A percentile compares a stretch with the other conserved stretches of the same genome.
These are phyloP conservation scores for Pseudogymnoascus sp. DNA, from an alignment of 2,329 filamentous ascomycete species.

Conservation along the genomic window DNA sequence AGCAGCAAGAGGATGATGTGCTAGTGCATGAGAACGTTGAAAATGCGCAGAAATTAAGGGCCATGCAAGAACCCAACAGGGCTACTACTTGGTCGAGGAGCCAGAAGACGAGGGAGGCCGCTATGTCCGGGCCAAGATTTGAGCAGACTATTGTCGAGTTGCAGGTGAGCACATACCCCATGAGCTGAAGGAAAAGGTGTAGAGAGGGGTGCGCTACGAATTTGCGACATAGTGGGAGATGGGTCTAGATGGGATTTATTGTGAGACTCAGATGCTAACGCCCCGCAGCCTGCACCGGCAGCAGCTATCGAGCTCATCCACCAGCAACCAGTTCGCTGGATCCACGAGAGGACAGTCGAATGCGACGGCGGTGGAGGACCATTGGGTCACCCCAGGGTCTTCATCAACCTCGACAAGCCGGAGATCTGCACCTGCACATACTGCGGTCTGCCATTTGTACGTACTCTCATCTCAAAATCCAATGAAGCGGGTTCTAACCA, in stretches of 20 bases:
- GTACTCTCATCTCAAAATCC: slow-evolving; percentile 32
- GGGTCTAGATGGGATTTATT: neutral
- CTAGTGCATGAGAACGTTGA: slow-evolving; percentile 48
- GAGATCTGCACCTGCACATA: slow-evolving; percentile 88
- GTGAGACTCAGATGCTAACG: slow-evolving; percentile 15
- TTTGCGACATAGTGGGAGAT: neutral
- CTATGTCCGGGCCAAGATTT: slow-evolving; percentile 91
- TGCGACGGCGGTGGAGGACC: slow-evolving; percentile 93
- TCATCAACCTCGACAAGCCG: slow-evolving; percentile 97
- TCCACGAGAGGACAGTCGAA: slow-evolving; percentile 69
- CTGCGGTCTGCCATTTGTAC: slow-evolving; percentile 87
- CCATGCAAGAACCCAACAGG: slow-evolving; percentile 78
- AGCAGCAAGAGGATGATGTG: slow-evolving; percentile 44
- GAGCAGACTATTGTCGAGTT: slow-evolving; percentile 92
- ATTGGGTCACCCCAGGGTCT: slow-evolving; percentile 84
- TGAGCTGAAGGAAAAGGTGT: neutral
- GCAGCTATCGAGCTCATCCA: slow-evolving; percentile 95
- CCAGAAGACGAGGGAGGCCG: slow-evolving; percentile 72
- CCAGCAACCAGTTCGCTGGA: slow-evolving; percentile 91
- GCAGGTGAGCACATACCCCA: slow-evolving; percentile 58
- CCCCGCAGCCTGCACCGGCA: slow-evolving; percentile 69
- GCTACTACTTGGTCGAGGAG: slow-evolving; percentile 73
- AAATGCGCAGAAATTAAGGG: slow-evolving; percentile 30
- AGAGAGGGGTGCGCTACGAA: neutral
- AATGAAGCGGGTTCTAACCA: neutral